Evolutionary conservation across 208 protist species (phyloP), one percentile per base, ranked within the genome.

Genomic region (Wallacemonas sp.): DNA sequence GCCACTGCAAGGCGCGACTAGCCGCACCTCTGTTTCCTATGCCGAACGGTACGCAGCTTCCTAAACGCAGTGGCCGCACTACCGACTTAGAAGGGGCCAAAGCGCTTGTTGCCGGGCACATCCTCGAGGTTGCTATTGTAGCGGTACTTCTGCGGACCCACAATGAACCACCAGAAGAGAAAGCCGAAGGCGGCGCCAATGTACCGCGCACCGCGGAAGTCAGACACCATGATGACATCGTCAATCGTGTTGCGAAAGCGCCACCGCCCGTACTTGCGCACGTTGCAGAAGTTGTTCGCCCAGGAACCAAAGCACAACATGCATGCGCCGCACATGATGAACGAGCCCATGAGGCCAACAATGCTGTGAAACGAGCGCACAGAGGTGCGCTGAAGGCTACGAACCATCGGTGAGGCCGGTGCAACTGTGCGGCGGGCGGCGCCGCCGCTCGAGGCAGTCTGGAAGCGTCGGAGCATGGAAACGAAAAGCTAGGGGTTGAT

Each of bases 261-360:
- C 82, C 83, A 95, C 21, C 79, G 80, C 32, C 89, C 89, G 61
- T 92, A 92, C 62, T 88, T 92, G 48, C 70, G 75, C 34, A 95
- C 86, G 71, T 95, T 95, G 68, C 78, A 87, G 59, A 82, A 79
- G 74, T 92, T 93, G 71, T 95, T 95, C 0, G 79, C 89, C 86
- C 85, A 92, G 42, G 78, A 89, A 48, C 71, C 81, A 72, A 92
- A 92, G 74, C 77, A 91, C 19, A 87, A 55, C 67, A 95, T 81
- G 75, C 81, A 91, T 27, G 71, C 77, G n/a, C 60, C 52, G 50
- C 84, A 90, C 73, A 80, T 90, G 41, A 84, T 55, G 52, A 71
- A 67, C 26, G 85, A 92, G 32, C 74, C 80, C 15, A 86, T 64
- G 42, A 94, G 32, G 41, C 74, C 61, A 37, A 81, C 75, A 19